Base-by-base conservation (phyloP, 768 basidiomycete genomes). In the Rhodocollybia butyracea region DNA sequence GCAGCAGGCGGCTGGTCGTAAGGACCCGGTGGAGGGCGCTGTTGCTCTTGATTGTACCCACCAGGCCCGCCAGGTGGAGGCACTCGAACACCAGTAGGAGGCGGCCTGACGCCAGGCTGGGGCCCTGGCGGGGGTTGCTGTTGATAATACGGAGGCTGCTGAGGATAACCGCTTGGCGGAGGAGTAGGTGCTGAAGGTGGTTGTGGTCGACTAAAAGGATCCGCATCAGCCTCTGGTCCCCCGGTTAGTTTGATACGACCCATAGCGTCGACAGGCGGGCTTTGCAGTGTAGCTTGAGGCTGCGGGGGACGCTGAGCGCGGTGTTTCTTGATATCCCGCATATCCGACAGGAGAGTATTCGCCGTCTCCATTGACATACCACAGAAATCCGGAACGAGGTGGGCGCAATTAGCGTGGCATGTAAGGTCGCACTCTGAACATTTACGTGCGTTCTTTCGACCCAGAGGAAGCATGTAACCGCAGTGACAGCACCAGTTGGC, bases 401-500 rank as follows among this genome's bases (percentile, higher is more conserved):
- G 97, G 1, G 94, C 91, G 73, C 97, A 99, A 60, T 94, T 91
- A 19, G 93, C 94, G 71, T 99, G 97, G 64, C 94, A 98, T 43
- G 96, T 98, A 62, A 98, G 86, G 64, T 89, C 85, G 73, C 97
- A 99, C 70, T 98, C 96, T 0, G 91, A 86, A 69, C 97, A 99
- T 71, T 89, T 90, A 54, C 94, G 86, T 21, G 96, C 89, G 69
- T 98, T 96, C 78, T 98, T 98, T 61, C 95, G 86, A 50, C 96
- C 96, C 46, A 98, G 82, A 54, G 97, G 95, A 24, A 97, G 82
- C 83, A 99, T 95, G 66, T 95, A 97, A 59, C 97, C 97, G 68
- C 97, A 99, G 70, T 99, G 97, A 69, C 97, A 99, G 71, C 97
- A 99, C 97, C 97, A 99, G 66, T 96, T 98, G 17, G 97, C 92